Percentiles rank a stretch among this genome's conserved stretches.
Evolutionary conservation across 495 filamentous ascomycete genomes (phyloP).

Genomic region (Tuber umbilicatum): DNA sequence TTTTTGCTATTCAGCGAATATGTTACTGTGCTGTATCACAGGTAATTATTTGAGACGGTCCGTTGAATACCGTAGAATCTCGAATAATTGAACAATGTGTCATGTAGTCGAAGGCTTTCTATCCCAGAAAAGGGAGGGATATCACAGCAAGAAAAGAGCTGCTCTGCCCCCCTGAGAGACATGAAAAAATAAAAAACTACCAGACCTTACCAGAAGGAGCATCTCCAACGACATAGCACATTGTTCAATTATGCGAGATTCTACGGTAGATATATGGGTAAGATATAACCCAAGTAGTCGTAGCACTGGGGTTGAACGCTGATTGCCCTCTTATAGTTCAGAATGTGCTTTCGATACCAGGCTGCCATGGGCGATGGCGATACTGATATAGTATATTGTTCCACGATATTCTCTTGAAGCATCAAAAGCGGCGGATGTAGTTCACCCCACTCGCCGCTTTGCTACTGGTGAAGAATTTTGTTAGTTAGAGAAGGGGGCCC

Average conservation of each 20-base stretch:
- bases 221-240: too few relatives aligned
- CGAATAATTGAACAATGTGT: too few relatives aligned
- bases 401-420: neutral
- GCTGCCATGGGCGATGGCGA: neutral
- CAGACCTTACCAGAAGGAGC: too few relatives aligned
- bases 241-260: too few relatives aligned
- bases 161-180: too few relatives aligned
- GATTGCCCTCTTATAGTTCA: neutral
- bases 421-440: neutral
- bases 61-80: too few relatives aligned
- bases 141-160: too few relatives aligned
- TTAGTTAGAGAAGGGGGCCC: neutral
- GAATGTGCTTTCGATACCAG: neutral
- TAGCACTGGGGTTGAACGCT: neutral
- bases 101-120: too few relatives aligned
- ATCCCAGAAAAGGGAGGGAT: too few relatives aligned
- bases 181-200: too few relatives aligned
- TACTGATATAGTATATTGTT: neutral
- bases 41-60: neutral
- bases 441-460: neutral
- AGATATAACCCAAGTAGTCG: neutral
- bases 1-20: neutral
- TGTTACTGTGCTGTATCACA: neutral
- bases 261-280: neutral
- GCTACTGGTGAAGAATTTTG: neutral